Conservation (phyloP, 805 yeast species). For the Kregervanrija delftensis region DNA sequence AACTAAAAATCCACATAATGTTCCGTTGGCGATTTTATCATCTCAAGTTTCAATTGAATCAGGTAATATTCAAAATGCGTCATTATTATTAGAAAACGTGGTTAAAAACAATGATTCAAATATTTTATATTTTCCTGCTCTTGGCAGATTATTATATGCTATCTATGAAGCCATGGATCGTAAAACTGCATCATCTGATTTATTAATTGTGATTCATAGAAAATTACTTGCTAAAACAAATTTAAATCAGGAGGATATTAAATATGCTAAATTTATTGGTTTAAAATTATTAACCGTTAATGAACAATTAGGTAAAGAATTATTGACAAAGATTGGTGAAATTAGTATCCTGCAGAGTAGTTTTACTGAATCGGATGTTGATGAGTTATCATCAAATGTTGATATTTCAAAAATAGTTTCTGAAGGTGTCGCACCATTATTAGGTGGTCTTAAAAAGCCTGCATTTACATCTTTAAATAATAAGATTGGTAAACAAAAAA, state of each 20-base stretch:
- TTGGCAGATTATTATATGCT: conserved; percentile 43
- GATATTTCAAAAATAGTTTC: conserved; percentile 26
- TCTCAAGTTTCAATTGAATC: conserved; percentile 27
- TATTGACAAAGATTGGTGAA: conserved; percentile 20
- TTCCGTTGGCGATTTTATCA: conserved; percentile 28
- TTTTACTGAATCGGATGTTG: conserved; percentile 15
- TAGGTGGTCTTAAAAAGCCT: conserved; percentile 6
- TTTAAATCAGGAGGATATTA: conserved; percentile 13
- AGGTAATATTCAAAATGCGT: conserved; percentile 29
- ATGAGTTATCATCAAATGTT: conserved; percentile 23
- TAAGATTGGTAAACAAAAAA: conserved; percentile 14
- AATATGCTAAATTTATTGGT: conserved; percentile 28
- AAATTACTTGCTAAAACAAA: conserved; percentile 8
- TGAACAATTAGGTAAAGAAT: conserved; percentile 22
- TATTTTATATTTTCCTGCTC: conserved; percentile 32
- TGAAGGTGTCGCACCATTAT: conserved; percentile 23
- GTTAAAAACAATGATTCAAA: conserved; percentile 6
- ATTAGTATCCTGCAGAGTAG: conserved; percentile 13
- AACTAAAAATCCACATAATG: conserved; percentile 21
- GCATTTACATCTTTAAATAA: conserved; percentile 5
- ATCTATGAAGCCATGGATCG: conserved; percentile 42
- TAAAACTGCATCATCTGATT: conserved; percentile 23
- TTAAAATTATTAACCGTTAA: conserved; percentile 33
- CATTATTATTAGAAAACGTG: conserved; percentile 30
- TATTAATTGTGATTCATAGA: conserved; percentile 27